Percentiles rank a stretch among this genome's conserved stretches.
Evolutionary conservation across 2,329 filamentous ascomycete genomes (phyloP).

Genomic region (Phialophora chinensis): DNA sequence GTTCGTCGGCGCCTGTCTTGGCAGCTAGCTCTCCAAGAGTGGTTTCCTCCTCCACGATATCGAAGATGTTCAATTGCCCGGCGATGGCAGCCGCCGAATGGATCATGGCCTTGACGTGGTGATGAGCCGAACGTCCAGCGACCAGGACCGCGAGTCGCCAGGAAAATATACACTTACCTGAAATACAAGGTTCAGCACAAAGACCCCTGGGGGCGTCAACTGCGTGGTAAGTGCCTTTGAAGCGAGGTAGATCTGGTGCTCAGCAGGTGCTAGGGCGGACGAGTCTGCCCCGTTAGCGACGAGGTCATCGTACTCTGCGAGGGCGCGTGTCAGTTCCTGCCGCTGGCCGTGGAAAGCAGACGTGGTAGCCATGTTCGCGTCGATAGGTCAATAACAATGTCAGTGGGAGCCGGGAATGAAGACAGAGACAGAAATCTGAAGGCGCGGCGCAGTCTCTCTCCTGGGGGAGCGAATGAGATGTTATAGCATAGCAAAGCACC

Average conservation of each 20-base stretch:
- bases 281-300: background rate
- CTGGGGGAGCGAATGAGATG: background rate
- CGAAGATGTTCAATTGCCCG: slow-evolving; percentile 2
- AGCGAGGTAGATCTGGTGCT: slow-evolving; percentile 3
- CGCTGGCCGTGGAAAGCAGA: background rate
- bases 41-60: slow-evolving; percentile 11
- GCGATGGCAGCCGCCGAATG: background rate
- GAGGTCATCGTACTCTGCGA: background rate
- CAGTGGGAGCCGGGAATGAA: background rate
- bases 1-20: slow-evolving; percentile 2
- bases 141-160: too few relatives aligned
- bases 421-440: background rate
- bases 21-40: background rate
- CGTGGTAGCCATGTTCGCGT: background rate
- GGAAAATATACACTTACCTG: background rate
- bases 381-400: background rate
- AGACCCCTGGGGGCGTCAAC: slow-evolving; percentile 1
- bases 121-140: background rate
- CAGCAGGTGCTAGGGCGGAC: background rate
- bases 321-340: background rate
- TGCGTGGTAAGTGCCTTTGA: background rate
- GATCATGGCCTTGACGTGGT: background rate
- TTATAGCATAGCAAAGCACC: background rate
- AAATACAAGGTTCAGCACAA: slow-evolving; percentile 2
- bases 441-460: background rate